Conservation (phyloP, 164 flowering plant genomes). For the Sedum album region DNA sequence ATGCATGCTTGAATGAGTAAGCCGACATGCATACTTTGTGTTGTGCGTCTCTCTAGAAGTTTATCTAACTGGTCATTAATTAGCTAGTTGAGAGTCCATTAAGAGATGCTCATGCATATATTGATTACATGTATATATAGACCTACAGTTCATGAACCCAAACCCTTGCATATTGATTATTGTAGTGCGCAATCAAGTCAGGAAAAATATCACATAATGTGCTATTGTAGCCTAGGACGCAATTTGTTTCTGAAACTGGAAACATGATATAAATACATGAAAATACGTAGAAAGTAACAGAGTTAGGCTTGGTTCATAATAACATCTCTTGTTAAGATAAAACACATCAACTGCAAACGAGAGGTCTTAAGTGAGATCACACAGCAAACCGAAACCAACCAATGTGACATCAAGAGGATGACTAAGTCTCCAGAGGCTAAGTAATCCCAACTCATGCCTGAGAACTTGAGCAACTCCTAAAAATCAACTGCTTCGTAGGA, state of each 20-base stretch:
- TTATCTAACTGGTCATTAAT: not conserved
- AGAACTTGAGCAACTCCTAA: not conserved
- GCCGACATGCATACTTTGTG: not conserved
- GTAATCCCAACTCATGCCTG: not conserved
- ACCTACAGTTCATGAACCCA: not conserved
- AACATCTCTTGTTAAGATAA: not conserved
- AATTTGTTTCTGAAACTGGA: not conserved
- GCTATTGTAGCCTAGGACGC: not conserved
- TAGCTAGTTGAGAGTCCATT: not conserved
- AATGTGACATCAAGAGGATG: not conserved
- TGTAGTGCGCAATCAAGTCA: not conserved
- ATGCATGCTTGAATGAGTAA: slow-evolving; percentile 7
- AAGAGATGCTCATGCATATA: not conserved
- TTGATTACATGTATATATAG: not conserved
- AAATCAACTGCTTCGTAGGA: not conserved
- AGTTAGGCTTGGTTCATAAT: not conserved
- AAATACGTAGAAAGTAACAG: not conserved
- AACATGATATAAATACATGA: not conserved
- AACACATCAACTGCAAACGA: not conserved
- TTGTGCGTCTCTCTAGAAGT: not conserved
- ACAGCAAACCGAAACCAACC: not conserved
- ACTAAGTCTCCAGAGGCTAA: not conserved
- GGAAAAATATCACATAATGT: not conserved
- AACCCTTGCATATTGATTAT: not conserved
- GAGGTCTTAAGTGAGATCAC: not conserved